Base-by-base conservation (phyloP, 2,329 filamentous ascomycete genomes). In the Alternaria sp. region DNA sequence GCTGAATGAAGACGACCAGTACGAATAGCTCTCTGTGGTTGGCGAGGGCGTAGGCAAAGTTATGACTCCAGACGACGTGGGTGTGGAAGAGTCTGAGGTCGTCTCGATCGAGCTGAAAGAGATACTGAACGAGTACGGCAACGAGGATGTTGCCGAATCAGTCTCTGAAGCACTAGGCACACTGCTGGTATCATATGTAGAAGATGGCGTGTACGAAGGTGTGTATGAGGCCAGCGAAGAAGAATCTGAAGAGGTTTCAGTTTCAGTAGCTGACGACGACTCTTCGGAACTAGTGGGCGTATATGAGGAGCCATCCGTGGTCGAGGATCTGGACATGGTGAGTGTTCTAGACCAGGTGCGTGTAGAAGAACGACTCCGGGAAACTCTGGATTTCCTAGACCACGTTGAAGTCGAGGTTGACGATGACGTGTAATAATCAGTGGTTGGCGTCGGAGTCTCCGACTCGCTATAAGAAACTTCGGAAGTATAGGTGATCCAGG, bases 401-500 rank as follows among this genome's bases (percentile, higher is more conserved):
- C 23, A 7, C 25, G 26, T 54, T 10, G 12, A 43, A 28, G 6
- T 17, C 23, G 17, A 32, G 23, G 43, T 56, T 10, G 58, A 44
- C 3, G 30, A 49, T 30, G 54, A 46, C n/a, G 17, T 25, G 10
- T 52, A 43, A 6, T 26, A 17, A 15, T 50, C 51, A 17, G 58
- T 61, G 11, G 51, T 61, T 17, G 51, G 15, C 5, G 51, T 56
- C 9, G 51, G 30, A 13, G 23, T 36, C 26, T 17, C 23, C 13
- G 23, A 26, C 6, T 47, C 2, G 7, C 40, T 30, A 5, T 25
- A 59, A 25, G 55, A 54, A 8, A 11, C 19, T 15, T 15, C 55
- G 10, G 55, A 62, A 12, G 60, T 59, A n/a, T 54, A 63, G 9
- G 57, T 54, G 6, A 60, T 21, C 61, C 52, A 64, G 13, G 52